A percentile compares a stretch with the other conserved stretches of the same genome.
phyloP scores from a whole-genome alignment of 306 rosid genomes.

The Casuarina equisetifolia region DNA sequence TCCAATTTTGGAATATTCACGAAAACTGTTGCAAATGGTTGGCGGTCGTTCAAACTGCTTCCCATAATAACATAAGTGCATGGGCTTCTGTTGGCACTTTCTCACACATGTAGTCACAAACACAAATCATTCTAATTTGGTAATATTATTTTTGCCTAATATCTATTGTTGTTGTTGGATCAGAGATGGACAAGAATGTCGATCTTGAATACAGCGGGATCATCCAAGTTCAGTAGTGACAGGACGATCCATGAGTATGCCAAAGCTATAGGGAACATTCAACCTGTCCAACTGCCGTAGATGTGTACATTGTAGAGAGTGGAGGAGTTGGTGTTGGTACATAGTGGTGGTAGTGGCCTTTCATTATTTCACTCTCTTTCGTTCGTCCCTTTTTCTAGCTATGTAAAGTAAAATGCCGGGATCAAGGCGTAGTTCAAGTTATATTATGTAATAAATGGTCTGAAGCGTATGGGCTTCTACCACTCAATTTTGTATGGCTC shows the following conservation, averaged over 20 bases:
- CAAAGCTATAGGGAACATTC: constrained; percentile 77
- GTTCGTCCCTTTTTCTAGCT: neutral
- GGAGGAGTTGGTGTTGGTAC: constrained; percentile 28
- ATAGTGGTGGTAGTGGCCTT: constrained; percentile 13
- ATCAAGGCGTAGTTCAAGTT: neutral
- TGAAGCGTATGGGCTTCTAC: neutral
- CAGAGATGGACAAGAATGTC: constrained; percentile 98
- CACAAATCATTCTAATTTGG: neutral
- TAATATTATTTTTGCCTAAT: too few species aligned
- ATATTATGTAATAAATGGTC: neutral
- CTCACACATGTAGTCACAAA: neutral
- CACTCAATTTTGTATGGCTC: neutral
- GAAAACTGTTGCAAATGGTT: neutral
- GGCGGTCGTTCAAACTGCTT: neutral
- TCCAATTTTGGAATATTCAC: neutral
- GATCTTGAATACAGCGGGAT: constrained; percentile 93
- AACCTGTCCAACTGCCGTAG: constrained; percentile 65
- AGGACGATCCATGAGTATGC: constrained; percentile 96
- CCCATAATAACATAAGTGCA: neutral
- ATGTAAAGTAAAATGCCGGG: neutral
- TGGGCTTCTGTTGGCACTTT: neutral
- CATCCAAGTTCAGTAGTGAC: constrained; percentile 96
- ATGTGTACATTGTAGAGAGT: constrained; percentile 2
- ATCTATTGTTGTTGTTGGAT: constrained; percentile 22
- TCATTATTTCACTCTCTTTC: neutral